Percentiles rank a stretch among this genome's conserved stretches.
Evolutionary conservation across 2,329 filamentous ascomycete genomes (phyloP).

Genomic region (Fusarium dimerum): DNA sequence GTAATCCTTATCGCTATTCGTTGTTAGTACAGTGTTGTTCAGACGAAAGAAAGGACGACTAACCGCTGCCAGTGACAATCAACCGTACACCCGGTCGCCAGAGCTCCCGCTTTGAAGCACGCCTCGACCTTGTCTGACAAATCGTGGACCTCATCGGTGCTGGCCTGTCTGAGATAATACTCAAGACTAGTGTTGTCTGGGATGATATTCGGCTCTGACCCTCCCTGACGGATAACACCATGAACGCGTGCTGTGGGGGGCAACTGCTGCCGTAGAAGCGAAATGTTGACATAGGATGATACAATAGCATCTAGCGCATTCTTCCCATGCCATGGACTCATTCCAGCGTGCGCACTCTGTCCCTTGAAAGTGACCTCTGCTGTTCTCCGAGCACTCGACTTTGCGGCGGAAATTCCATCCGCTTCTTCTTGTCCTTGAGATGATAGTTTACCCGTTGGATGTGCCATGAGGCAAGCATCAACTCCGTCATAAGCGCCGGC

Average conservation of each 20-base stretch:
- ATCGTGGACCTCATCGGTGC: conserved; percentile 38
- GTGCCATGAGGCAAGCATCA: conserved; percentile 32
- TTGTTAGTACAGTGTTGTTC: too few species aligned
- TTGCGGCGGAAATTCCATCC: conserved; percentile 41
- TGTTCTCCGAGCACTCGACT: conserved; percentile 50
- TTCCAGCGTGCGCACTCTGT: conserved; percentile 56
- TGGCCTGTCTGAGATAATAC: conserved; percentile 30
- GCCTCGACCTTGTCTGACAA: conserved; percentile 35
- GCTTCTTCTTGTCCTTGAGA: background rate
- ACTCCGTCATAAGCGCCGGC: conserved; percentile 45
- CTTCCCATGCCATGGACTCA: conserved; percentile 58
- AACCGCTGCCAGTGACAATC: conserved; percentile 34
- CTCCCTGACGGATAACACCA: conserved; percentile 54
- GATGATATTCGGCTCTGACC: conserved; percentile 57
- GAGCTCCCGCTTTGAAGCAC: conserved; percentile 42
- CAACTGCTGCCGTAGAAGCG: conserved; percentile 57
- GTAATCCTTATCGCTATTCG: conserved; percentile 20
- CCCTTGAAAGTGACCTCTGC: conserved; percentile 56
- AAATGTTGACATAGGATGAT: conserved; percentile 48
- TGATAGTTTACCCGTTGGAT: conserved; percentile 19
- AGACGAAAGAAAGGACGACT: background rate
- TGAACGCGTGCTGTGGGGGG: conserved; percentile 52
- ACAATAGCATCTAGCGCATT: conserved; percentile 61
- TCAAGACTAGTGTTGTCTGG: conserved; percentile 48
- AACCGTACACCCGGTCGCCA: conserved; percentile 48